Percentiles rank a stretch among this genome's conserved stretches.
Evolutionary conservation across 805 yeast genomes (phyloP).

Genomic region (Saccharomycopsis sp.): DNA sequence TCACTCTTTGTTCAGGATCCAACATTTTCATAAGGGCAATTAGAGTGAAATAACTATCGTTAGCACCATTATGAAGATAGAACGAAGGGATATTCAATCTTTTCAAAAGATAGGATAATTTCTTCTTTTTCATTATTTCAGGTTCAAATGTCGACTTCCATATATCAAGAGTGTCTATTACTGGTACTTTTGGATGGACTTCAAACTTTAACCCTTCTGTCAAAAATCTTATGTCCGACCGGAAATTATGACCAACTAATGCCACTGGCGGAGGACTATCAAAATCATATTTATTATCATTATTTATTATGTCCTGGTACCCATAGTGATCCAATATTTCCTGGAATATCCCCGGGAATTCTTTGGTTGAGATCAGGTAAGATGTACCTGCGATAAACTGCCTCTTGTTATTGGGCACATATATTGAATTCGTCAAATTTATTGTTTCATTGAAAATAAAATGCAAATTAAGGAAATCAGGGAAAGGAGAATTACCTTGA

Average conservation of each 20-base stretch:
- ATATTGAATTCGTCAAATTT: slow-evolving; percentile 39
- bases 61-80: slow-evolving; percentile 63
- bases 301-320: slow-evolving; percentile 25
- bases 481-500: slow-evolving; percentile 30
- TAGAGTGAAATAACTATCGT: slow-evolving; percentile 62
- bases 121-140: slow-evolving; percentile 23
- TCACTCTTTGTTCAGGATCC: slow-evolving; percentile 37
- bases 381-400: slow-evolving; percentile 47
- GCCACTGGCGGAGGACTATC: slow-evolving; percentile 26
- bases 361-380: slow-evolving; percentile 32
- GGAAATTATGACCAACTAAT: slow-evolving; percentile 55
- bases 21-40: slow-evolving; percentile 41
- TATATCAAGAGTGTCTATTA: slow-evolving; percentile 31
- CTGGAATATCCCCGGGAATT: slow-evolving; percentile 32
- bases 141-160: slow-evolving; percentile 25
- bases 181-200: slow-evolving; percentile 26
- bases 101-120: slow-evolving; percentile 42
- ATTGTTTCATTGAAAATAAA: slow-evolving; percentile 40
- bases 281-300: slow-evolving; percentile 23
- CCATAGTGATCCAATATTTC: slow-evolving; percentile 39
- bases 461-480: slow-evolving; percentile 34
- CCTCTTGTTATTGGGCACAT: slow-evolving; percentile 47
- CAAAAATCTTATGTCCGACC: slow-evolving; percentile 50
- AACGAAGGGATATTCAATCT: slow-evolving; percentile 49
- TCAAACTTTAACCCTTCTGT: slow-evolving; percentile 34